Percentiles rank a stretch among this genome's conserved stretches.
Conservation (phyloP, 2,329 filamentous ascomycete species). For the Sclerotinia subarctica region DNA sequence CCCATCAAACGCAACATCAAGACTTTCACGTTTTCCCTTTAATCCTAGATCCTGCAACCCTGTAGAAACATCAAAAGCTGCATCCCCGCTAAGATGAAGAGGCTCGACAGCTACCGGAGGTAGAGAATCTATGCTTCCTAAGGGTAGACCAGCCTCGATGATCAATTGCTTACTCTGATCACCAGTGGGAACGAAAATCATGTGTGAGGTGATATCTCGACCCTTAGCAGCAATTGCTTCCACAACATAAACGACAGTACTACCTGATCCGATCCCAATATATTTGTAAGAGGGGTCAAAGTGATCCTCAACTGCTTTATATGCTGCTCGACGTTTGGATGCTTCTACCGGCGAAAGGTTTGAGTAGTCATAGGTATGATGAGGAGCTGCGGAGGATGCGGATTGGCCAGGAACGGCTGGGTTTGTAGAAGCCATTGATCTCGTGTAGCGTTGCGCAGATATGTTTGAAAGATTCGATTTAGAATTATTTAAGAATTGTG, state of each 20-base stretch:
- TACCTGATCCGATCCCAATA: conserved; percentile 78
- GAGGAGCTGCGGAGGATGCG: conserved; percentile 25
- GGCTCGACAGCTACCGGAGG: conserved; percentile 34
- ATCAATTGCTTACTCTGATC: conserved; percentile 86
- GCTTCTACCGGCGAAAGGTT: conserved; percentile 54
- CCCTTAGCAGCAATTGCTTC: conserved; percentile 70
- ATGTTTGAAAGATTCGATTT: not conserved
- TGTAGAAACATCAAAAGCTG: conserved; percentile 68
- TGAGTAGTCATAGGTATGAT: conserved; percentile 14
- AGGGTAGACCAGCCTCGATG: conserved; percentile 69
- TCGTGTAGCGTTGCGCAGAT: not conserved
- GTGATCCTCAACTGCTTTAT: conserved; percentile 70
- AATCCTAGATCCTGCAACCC: conserved; percentile 38
- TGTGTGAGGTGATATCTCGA: conserved; percentile 52
- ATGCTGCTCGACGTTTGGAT: conserved; percentile 73
- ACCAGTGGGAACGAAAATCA: conserved; percentile 83
- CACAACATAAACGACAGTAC: conserved; percentile 80
- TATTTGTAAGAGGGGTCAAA: conserved; percentile 60
- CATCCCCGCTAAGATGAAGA: conserved; percentile 40
- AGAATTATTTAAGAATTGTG: not conserved
- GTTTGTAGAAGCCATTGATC: conserved; percentile 13
- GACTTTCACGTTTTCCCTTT: conserved; percentile 45
- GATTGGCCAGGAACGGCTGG: conserved; percentile 23
- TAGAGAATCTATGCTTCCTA: conserved; percentile 50
- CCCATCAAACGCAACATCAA: conserved; percentile 94